Evolutionary conservation across 2,329 filamentous ascomycete species (phyloP), one percentile per base, ranked within the genome.

Genomic region (Xylariaceae sp.): DNA sequence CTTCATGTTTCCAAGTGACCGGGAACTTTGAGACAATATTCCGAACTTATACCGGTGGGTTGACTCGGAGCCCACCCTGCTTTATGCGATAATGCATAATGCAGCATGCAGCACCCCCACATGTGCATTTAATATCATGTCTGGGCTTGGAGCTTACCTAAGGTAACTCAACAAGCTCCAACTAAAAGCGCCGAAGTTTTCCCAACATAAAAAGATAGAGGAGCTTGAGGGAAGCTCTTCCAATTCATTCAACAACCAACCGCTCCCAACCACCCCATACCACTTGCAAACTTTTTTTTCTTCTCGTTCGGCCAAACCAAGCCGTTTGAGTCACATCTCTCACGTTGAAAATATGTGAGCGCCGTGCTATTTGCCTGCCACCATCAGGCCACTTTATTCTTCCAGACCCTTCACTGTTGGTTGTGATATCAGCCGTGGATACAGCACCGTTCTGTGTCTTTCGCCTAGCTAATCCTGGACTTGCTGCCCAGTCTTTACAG

Each of bases 321-420:
- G 11, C 34, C 28, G n/a, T 44, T 46, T n/a, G 36, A n/a, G 16
- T 48, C 43, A 52, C n/a, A 19, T 29, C 12, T 16, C 36, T 19
- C 50, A 17, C 16, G 9, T 31, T 54, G 51, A 34, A 62, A 59
- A 57, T 36, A 62, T 62, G 60, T 62, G 60, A 62, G 26, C 41
- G 36, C 12, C 49, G 37, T 43, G 37, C 33, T 48, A 14, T 39
- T 23, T 19, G 60, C 57, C 57, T 58, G 57, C 37, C 21, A 48
- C 11, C 11, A 47, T 29, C 50, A 58, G 60, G 60, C 60, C 37
- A 4, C 14, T 11, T 24, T 43, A 23, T 49, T 49, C n/a, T 36
- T 48, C 39, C 19, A 9, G 8, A 34, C 11, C 34, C 12, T 17
- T 26, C 17, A 9, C 53, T 39, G 11, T 53, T 17, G 23, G 19